Evolutionary conservation across 2,329 filamentous ascomycete species (phyloP).

Genomic region (Zopfia rhizophila): DNA sequence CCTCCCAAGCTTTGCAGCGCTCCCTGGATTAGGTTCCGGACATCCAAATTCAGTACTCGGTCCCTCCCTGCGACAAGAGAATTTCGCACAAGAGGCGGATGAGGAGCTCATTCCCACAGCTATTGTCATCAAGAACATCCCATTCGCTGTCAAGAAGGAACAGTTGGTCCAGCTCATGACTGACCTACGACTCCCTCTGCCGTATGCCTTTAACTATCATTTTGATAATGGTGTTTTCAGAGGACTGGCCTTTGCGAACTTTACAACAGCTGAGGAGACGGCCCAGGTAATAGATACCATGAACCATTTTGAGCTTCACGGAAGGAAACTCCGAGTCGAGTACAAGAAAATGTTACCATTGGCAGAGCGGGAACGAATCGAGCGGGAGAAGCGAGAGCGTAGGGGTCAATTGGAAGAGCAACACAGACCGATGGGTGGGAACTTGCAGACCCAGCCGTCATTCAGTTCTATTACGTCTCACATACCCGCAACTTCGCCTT

Average conservation of each 20-base stretch:
- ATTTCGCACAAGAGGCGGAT: slow-evolving; percentile 64
- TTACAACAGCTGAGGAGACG: slow-evolving; percentile 94
- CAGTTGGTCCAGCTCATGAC: slow-evolving; percentile 93
- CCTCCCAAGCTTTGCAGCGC: slow-evolving; percentile 52
- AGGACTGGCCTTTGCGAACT: slow-evolving; percentile 96
- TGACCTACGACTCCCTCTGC: slow-evolving; percentile 89
- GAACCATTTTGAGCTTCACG: slow-evolving; percentile 96
- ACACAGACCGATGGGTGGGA: slow-evolving; percentile 77
- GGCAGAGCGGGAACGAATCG: slow-evolving; percentile 93
- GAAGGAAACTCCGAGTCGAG: slow-evolving; percentile 92
- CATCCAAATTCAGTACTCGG: slow-evolving; percentile 46
- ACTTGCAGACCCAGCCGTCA: slow-evolving; percentile 85
- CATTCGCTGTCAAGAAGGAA: slow-evolving; percentile 98
- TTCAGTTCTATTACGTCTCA: slow-evolving; percentile 79
- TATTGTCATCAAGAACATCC: slow-evolving; percentile 99
- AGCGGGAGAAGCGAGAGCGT: slow-evolving; percentile 95
- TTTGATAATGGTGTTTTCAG: slow-evolving; percentile 98
- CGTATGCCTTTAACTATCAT: slow-evolving; percentile 99
- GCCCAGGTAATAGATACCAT: slow-evolving; percentile 90
- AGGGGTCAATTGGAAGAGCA: slow-evolving; percentile 97
- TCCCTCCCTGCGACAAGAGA: slow-evolving; percentile 52
- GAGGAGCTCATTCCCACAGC: slow-evolving; percentile 97
- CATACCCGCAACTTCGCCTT: slow-evolving; percentile 71
- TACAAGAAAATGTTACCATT: slow-evolving; percentile 99
- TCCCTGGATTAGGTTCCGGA: slow-evolving; percentile 51